Percentiles rank a stretch among this genome's conserved stretches.
phyloP scores from a whole-genome alignment of 176 grass and related monocot species.

The Thalia dealbata region DNA sequence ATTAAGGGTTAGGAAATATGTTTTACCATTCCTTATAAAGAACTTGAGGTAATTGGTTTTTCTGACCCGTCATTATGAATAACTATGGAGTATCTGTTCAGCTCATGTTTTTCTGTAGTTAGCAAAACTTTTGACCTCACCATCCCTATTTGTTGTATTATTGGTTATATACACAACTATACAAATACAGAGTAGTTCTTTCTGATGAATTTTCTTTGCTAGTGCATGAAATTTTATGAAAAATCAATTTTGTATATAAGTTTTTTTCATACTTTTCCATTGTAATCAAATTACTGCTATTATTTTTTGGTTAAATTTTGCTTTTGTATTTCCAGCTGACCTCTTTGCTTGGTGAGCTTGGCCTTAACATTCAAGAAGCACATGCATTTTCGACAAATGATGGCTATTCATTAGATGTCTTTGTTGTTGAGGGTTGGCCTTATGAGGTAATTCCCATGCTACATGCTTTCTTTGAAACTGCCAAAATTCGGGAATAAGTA shows the following conservation, averaged over 20 bases:
- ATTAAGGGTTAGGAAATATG: too few relatives aligned
- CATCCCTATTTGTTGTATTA: too few relatives aligned
- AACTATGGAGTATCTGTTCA: too few relatives aligned
- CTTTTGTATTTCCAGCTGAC: constrained; percentile 48
- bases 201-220: neutral
- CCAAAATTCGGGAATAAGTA: too few relatives aligned
- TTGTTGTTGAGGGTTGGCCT: constrained; percentile 73
- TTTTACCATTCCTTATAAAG: too few relatives aligned
- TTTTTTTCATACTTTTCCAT: neutral
- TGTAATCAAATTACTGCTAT: neutral
- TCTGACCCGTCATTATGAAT: too few relatives aligned
- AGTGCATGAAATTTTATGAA: neutral
- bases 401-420: constrained; percentile 71
- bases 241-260: neutral
- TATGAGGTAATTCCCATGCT: constrained; percentile 38
- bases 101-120: too few relatives aligned
- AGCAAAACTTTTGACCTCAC: too few relatives aligned
- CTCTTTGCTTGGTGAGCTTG: constrained; percentile 58
- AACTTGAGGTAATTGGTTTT: too few relatives aligned
- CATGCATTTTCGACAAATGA: constrained; percentile 84
- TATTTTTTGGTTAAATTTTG: neutral
- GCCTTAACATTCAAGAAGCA: constrained; percentile 90
- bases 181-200: too few relatives aligned
- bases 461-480: neutral
- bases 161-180: too few relatives aligned